Base-by-base conservation (phyloP, 208 protist genomes). In the Trypanosoma caninum region DNA sequence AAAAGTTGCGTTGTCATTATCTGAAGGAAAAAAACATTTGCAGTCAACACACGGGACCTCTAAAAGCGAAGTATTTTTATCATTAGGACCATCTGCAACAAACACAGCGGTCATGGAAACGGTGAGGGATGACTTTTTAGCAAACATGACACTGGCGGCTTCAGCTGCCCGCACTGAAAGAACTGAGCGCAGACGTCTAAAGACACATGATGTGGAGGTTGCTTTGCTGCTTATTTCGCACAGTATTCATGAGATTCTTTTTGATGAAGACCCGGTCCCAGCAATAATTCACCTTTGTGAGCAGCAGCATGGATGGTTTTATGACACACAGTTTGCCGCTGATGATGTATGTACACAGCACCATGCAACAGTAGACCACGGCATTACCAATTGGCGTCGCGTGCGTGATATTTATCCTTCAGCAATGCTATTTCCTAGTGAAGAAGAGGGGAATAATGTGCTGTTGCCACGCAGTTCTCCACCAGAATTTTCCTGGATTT, bases 291-390 rank as follows among this genome's bases (percentile, higher is more conserved):
- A 61, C 25, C 65, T 83, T 16, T 93, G 85, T 58, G 51, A 68
- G 42, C 50, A 65, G 7, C 54, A 74, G 0, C 53, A 80, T 18
- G 67, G 60, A 50, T 74, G 66, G 52, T 95, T 93, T 67, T 69
- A 82, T 54, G 89, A 95, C 53, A 52, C 62, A 0, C 78, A 95
- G 67, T 92, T 95, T 61, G 65, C 67, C 30, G 58, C 76, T 0
- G 72, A 82, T 66, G 76, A 84, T 56, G 52, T 72, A 13, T 13
- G 68, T 37, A 25, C 74, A 9, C 80, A 89, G 18, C 51, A 63
- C 30, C 63, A 51, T 7, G 76, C 76, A 31, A 76, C 64, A 30
- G 30, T 38, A 34, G 55, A 72, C 18, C 92, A 89, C 63, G 62
- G 65, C 50, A 76, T 87, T 22, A 44, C 67, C 0, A 45, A 58